phyloP scores from a whole-genome alignment of 306 rosid species.

The Vachellia collinsii region DNA sequence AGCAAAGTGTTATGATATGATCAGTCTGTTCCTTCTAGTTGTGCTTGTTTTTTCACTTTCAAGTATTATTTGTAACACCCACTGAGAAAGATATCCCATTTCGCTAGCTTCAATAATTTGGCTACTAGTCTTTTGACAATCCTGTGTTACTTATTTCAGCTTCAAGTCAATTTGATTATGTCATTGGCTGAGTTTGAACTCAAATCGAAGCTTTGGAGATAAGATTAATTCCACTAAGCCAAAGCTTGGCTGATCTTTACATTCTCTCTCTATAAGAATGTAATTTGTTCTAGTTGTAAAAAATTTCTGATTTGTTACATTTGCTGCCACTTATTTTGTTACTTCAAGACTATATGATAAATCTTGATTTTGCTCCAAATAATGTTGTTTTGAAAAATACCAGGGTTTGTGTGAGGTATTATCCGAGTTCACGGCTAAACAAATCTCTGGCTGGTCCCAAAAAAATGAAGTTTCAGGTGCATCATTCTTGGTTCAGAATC shows the following conservation, averaged over 20 bases:
- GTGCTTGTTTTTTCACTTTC: neutral
- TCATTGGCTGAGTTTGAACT: neutral
- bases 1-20: neutral
- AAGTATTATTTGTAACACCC: too few relatives aligned
- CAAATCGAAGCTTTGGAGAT: neutral
- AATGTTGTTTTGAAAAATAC: neutral
- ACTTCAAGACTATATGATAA: neutral
- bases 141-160: constrained; percentile 8
- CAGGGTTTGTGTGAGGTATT: neutral
- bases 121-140: too few relatives aligned
- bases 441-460: neutral
- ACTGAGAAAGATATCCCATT: too few relatives aligned
- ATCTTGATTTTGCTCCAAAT: neutral
- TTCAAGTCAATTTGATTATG: neutral
- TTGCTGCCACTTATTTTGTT: neutral
- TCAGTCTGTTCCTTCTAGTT: neutral
- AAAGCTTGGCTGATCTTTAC: neutral
- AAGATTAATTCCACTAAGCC: neutral
- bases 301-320: neutral
- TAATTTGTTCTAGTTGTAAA: neutral
- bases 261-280: neutral
- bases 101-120: neutral
- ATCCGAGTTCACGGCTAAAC: neutral
- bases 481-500: neutral
- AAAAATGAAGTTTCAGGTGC: neutral